A percentile compares a stretch with the other conserved stretches of the same genome.
Evolutionary conservation across 257 asterid species (phyloP).

Genomic region (Solanum okadae): DNA sequence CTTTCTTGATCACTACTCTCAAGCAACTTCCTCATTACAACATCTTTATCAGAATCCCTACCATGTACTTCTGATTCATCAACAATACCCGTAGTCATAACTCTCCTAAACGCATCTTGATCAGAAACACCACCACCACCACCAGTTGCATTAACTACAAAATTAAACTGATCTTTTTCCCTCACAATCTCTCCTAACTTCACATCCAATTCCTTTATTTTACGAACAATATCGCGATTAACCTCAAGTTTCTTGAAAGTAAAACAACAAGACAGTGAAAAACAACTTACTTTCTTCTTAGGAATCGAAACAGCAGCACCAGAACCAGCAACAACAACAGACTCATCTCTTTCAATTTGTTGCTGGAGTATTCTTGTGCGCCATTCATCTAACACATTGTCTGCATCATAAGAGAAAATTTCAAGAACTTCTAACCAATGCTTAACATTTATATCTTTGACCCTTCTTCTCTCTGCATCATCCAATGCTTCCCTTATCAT

Average conservation of each 20-base stretch:
- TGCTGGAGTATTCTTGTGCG: neutral
- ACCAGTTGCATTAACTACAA: neutral
- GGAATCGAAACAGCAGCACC: neutral
- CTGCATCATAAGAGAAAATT: conserved; percentile 7
- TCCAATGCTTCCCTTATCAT: neutral
- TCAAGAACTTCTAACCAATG: conserved; percentile 8
- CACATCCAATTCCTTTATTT: conserved; percentile 3
- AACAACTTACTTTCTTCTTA: neutral
- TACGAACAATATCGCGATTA: neutral
- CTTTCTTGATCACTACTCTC: neutral
- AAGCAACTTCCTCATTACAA: conserved; percentile 12
- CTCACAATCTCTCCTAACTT: neutral
- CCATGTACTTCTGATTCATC: conserved; percentile 13
- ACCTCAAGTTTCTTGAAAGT: neutral
- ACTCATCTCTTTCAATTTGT: neutral
- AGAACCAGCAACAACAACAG: neutral
- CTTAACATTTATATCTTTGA: neutral
- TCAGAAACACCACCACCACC: neutral
- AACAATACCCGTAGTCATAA: conserved; percentile 1
- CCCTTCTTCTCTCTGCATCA: conserved; percentile 8
- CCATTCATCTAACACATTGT: conserved; percentile 11
- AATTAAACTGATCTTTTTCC: conserved; percentile 3
- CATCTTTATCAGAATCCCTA: conserved; percentile 9
- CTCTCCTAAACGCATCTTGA: neutral
- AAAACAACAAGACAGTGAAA: conserved; percentile 1